Evolutionary conservation across 345 rosid genomes (phyloP).

Genomic region (Syzygium grande): DNA sequence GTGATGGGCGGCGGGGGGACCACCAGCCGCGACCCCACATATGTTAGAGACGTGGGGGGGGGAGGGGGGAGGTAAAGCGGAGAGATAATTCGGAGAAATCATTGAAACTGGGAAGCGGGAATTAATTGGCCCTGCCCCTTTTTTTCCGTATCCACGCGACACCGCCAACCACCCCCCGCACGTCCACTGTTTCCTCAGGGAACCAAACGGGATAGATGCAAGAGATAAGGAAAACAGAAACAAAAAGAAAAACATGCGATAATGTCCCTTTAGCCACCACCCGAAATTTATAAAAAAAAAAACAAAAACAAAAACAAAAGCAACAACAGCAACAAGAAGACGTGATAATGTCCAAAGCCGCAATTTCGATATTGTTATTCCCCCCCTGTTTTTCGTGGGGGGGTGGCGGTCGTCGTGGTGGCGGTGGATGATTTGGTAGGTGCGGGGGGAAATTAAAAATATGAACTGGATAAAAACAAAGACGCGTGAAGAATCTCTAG

Average conservation of each 20-base stretch:
- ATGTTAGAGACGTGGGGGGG: not conserved
- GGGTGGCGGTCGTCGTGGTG: too few relatives aligned
- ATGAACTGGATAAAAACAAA: not conserved
- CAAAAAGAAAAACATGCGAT: not conserved
- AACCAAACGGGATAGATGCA: too few relatives aligned
- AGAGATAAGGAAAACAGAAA: too few relatives aligned
- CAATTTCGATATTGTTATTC: not conserved
- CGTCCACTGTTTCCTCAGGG: too few relatives aligned
- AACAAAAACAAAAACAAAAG: too few relatives aligned
- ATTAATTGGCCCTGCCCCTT: not conserved
- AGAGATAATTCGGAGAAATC: not conserved
- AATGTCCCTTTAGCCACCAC: not conserved
- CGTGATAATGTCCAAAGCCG: not conserved
- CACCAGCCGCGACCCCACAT: not conserved
- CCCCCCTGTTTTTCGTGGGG: too few relatives aligned
- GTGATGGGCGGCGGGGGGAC: not conserved
- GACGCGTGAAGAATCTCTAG: not conserved
- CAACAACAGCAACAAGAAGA: too few relatives aligned
- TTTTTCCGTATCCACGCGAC: not conserved
- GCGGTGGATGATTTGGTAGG: not conserved
- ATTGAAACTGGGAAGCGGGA: not conserved
- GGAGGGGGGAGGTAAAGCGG: rapidly evolving
- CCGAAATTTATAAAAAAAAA: too few relatives aligned
- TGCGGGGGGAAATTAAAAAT: not conserved
- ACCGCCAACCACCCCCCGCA: not conserved